A percentile compares a stretch with the other conserved stretches of the same genome.
Evolutionary conservation across 345 rosid species (phyloP).

Genomic region (Eucalyptus sideroxylon): DNA sequence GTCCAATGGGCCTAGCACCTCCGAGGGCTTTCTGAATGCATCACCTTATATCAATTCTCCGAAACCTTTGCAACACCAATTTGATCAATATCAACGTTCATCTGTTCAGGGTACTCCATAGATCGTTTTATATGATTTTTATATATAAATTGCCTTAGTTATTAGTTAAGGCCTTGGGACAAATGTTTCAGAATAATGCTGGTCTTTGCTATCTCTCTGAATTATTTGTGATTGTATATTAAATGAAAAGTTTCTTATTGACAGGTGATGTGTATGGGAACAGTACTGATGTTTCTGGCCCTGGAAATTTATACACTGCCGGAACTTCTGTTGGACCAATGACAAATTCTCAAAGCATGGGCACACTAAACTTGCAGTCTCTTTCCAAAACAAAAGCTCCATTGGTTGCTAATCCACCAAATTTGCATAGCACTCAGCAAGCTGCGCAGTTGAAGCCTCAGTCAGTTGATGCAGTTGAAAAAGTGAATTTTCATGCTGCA

Average conservation of each 20-base stretch:
- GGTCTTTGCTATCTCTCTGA: not conserved
- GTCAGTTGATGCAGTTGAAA: constrained; percentile 37
- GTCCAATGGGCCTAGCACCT: constrained; percentile 36
- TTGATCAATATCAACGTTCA: constrained; percentile 60
- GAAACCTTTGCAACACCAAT: constrained; percentile 48
- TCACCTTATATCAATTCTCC: constrained; percentile 40
- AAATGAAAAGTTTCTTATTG: not conserved
- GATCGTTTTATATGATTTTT: not conserved
- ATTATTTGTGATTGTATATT: not conserved
- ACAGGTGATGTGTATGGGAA: constrained; percentile 71
- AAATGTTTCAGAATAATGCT: not conserved
- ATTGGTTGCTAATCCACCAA: constrained; percentile 36
- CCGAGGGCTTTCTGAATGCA: constrained; percentile 41
- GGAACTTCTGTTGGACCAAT: constrained; percentile 40
- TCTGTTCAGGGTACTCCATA: constrained; percentile 40
- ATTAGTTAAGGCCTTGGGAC: not conserved
- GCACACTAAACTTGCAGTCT: constrained; percentile 39
- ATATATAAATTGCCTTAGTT: not conserved
- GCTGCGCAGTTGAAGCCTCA: constrained; percentile 25
- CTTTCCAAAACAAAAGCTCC: constrained; percentile 39
- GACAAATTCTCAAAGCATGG: constrained; percentile 37
- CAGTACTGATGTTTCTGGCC: constrained; percentile 40
- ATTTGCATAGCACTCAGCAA: constrained; percentile 35
- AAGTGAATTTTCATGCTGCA: constrained; percentile 34
- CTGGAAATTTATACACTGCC: constrained; percentile 50